Percentiles rank a stretch among this genome's conserved stretches.
These are phyloP conservation scores for Vigna mungo DNA, from an alignment of 306 rosid genomes.

Conservation along the genomic window DNA sequence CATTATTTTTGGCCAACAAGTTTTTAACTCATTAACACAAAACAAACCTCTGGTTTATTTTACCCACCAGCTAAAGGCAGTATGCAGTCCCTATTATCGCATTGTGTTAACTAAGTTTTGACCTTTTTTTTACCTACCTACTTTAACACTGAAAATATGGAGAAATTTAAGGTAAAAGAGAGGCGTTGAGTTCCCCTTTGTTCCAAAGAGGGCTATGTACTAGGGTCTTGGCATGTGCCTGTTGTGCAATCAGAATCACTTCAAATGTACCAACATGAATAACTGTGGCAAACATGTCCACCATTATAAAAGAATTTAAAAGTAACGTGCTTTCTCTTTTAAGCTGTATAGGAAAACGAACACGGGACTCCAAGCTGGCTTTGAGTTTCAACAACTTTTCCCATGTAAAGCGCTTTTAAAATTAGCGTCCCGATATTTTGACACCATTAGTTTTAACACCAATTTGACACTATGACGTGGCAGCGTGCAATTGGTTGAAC, in stretches of 20 bases:
- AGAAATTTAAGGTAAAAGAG: slow-evolving; percentile 13
- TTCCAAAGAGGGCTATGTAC: slow-evolving; percentile 7
- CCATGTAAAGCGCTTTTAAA: background rate
- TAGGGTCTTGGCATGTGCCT: slow-evolving; percentile 9
- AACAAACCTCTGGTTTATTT: too few species aligned
- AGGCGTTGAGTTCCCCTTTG: too few species aligned
- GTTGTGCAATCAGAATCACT: slow-evolving; percentile 28
- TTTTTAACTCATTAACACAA: too few species aligned
- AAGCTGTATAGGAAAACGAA: background rate
- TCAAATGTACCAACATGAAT: slow-evolving; percentile 11
- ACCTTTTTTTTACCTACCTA: background rate
- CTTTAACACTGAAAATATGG: slow-evolving; percentile 30
- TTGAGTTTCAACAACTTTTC: background rate
- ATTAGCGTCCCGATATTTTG: too few species aligned
- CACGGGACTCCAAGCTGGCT: background rate
- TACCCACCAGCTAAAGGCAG: background rate
- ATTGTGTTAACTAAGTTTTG: too few species aligned
- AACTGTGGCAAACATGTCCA: background rate
- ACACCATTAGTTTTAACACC: too few species aligned
- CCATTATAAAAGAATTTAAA: background rate
- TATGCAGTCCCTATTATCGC: background rate
- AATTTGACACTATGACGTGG: too few species aligned
- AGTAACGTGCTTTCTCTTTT: background rate
- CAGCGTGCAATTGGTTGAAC: too few species aligned
- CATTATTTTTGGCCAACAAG: too few species aligned